Evolutionary conservation across 2,329 filamentous ascomycete species (phyloP).

Genomic region (Colletotrichum limetticola): DNA sequence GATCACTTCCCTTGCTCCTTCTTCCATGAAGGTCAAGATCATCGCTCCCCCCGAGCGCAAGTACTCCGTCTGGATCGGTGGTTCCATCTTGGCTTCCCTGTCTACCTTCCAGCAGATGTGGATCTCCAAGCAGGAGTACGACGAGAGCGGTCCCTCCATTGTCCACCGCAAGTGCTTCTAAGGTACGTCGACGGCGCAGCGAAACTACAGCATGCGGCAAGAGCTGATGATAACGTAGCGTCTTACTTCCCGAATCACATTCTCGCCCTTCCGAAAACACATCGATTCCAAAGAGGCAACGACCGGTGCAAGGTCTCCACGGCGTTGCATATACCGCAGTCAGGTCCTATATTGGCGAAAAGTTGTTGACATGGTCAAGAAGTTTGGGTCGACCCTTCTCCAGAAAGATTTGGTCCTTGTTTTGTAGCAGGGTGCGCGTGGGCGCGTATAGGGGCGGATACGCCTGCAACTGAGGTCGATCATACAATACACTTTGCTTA

Average conservation of each 20-base stretch:
- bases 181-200: constrained; percentile 61
- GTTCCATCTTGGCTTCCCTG: constrained; percentile 98
- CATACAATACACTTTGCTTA: constrained; percentile 65
- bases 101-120: constrained; percentile 99
- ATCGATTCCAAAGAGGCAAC: constrained; percentile 58
- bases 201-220: neutral
- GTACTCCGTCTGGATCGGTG: constrained; percentile 99
- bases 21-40: constrained; percentile 99
- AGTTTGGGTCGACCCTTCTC: constrained; percentile 61
- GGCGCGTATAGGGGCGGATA: constrained; percentile 58
- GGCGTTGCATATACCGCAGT: constrained; percentile 59
- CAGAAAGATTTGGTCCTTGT: constrained; percentile 60
- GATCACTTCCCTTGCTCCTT: constrained; percentile 98
- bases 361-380: constrained; percentile 66
- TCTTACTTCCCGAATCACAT: constrained; percentile 35
- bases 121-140: constrained; percentile 99
- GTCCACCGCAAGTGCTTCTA: constrained; percentile 99
- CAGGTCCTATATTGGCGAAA: constrained; percentile 68
- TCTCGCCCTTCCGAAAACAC: constrained; percentile 47
- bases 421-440: constrained; percentile 61
- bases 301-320: constrained; percentile 54
- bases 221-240: constrained; percentile 7
- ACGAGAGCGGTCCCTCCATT: constrained; percentile 99
- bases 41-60: constrained; percentile 99
- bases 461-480: constrained; percentile 66